Evolutionary conservation across 257 asterid species (phyloP), one percentile per base, ranked within the genome.

Genomic region (Misopates orontium): DNA sequence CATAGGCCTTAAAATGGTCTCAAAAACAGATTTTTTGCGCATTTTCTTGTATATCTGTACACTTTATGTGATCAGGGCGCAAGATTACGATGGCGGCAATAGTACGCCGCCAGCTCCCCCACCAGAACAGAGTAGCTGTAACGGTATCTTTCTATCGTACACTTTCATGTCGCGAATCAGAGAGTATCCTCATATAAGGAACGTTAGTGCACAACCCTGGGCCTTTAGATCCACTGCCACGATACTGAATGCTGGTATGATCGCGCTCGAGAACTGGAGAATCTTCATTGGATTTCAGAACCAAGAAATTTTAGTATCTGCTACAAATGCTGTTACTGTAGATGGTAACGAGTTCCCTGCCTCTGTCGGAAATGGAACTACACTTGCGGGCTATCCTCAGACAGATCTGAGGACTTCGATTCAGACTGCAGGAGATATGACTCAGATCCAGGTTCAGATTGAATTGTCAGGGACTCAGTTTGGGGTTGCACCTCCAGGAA

Each of bases 331-430:
- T 3, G 77, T 79, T 10, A 2, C 61, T 20, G 54, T 62, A 4
- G 74, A 67, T 16, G 69, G 78, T 0, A 68, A 73, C 20, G 84
- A 67, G 22, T 75, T 77, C 25, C 83, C 84, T 0, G 78, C 77
- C 48, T 56, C 75, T 8, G 81, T 74, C 2, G 79, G 80, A 57
- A 83, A 83, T 15, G 95, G 90, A 19, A 85, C 90, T 1, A 21
- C 75, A 8, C 75, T 87, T 10, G 75, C 83, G 0, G 90, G 92
- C 21, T 78, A 76, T 73, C 90, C 88, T 14, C 72, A 70, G 72
- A n/a, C 84, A 1, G 87, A 87, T 77, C 72, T 85, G 67, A 76
- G 76, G 62, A 83, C 90, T 0, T 81, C 93, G 3, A 80, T 87
- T 14, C 84, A 78, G 3, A 85, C 92, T 0, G 88, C 90, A 0